A percentile compares a stretch with the other conserved stretches of the same genome.
phyloP scores from a whole-genome alignment of 2,329 filamentous ascomycete genomes.

The Penicillium freii region DNA sequence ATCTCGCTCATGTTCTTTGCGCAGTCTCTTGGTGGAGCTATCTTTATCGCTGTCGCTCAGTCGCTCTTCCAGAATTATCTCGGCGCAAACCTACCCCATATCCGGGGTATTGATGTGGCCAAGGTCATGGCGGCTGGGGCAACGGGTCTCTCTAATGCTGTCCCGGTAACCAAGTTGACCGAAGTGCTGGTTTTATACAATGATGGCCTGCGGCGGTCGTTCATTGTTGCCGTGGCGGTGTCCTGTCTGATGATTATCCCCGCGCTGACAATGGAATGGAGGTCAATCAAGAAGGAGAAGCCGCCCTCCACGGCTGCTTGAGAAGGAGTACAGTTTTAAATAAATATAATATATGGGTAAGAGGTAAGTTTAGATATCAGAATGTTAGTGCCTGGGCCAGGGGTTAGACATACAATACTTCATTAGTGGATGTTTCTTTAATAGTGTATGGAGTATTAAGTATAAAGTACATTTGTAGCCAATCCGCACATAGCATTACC shows the following conservation, averaged over 20 bases:
- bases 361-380: neutral
- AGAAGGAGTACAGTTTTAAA: neutral
- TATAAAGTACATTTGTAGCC: neutral
- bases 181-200: conserved; percentile 18
- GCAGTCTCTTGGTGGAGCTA: conserved; percentile 20
- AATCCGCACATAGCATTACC: neutral
- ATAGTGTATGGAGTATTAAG: neutral
- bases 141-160: conserved; percentile 8
- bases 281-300: conserved; percentile 15
- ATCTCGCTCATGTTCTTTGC: conserved; percentile 20
- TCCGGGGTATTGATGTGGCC: conserved; percentile 13
- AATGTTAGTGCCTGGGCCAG: neutral
- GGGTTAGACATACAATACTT: neutral
- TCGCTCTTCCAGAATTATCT: conserved; percentile 21
- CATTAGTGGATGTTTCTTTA: no score
- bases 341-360: neutral
- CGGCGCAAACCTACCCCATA: conserved; percentile 3
- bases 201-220: conserved; percentile 13
- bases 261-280: conserved; percentile 16
- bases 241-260: conserved; percentile 14
- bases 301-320: neutral
- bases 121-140: conserved; percentile 15
- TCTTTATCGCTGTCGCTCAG: conserved; percentile 21
- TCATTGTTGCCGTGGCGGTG: conserved; percentile 16
- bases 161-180: conserved; percentile 13